Evolutionary conservation across 1,139 yeast species (phyloP).

Genomic region (Saccharomyces hybrid): DNA sequence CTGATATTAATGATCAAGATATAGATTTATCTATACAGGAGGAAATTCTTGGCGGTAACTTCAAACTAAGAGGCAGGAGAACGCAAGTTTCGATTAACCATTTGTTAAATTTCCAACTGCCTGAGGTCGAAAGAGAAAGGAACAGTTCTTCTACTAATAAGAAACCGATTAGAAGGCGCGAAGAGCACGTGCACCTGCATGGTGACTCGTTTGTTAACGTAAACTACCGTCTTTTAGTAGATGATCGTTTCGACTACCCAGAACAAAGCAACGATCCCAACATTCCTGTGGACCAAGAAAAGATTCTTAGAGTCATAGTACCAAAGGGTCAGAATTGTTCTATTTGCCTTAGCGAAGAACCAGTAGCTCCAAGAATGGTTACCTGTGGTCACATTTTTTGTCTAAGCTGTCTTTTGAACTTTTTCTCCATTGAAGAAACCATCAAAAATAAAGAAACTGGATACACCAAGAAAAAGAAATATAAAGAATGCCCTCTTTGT

Average conservation of each 20-base stretch:
- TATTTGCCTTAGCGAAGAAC: conserved; percentile 76
- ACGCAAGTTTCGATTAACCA: conserved; percentile 58
- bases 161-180: conserved; percentile 21
- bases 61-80: conserved; percentile 37
- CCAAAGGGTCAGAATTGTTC: conserved; percentile 78
- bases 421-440: conserved; percentile 45
- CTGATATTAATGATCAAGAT: not conserved
- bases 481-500: conserved; percentile 83
- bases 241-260: conserved; percentile 46
- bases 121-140: conserved; percentile 39
- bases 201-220: conserved; percentile 79
- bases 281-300: conserved; percentile 51
- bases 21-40: conserved; percentile 32
- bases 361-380: conserved; percentile 91
- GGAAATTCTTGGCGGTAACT: conserved; percentile 31
- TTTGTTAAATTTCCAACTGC: conserved; percentile 51
- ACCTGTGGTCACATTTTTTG: conserved; percentile 93
- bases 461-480: conserved; percentile 36
- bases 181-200: conserved; percentile 38
- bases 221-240: conserved; percentile 75
- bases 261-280: conserved; percentile 67
- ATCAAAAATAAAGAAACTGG: conserved; percentile 25
- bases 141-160: conserved; percentile 8
- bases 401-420: conserved; percentile 66
- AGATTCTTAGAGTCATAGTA: conserved; percentile 62